Conservation (phyloP, 495 filamentous ascomycete species). For the Achaetomiella virescens region DNA sequence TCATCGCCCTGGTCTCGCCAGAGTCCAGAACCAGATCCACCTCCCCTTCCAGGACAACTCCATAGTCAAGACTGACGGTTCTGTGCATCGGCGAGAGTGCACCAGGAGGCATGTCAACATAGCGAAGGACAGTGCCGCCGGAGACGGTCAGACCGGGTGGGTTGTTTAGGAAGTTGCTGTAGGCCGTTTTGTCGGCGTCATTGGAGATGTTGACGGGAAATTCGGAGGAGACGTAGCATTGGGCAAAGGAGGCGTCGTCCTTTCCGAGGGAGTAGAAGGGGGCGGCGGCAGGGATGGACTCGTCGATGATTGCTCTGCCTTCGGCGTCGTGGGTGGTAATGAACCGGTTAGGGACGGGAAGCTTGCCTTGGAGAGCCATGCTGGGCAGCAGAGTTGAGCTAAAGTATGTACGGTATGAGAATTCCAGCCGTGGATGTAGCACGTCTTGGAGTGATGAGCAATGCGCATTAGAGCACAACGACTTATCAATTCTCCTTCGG, state of each 20-base stretch:
- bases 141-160: constrained; percentile 28
- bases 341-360: constrained; percentile 36
- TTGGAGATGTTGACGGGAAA: constrained; percentile 27
- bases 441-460: no score
- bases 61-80: constrained; percentile 61
- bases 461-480: no score
- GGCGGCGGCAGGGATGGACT: constrained; percentile 34
- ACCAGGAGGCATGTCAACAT: constrained; percentile 47
- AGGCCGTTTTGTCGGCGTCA: constrained; percentile 33
- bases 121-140: constrained; percentile 42
- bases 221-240: constrained; percentile 33
- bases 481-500: no score
- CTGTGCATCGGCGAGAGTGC: constrained; percentile 49
- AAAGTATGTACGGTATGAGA: no score
- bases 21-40: constrained; percentile 49
- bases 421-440: no score
- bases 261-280: constrained; percentile 29
- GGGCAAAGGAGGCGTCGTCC: constrained; percentile 33
- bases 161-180: constrained; percentile 33
- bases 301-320: constrained; percentile 38
- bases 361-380: constrained; percentile 8
- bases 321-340: constrained; percentile 38
- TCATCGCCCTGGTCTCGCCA: constrained; percentile 46
- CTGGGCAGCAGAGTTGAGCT: neutral
- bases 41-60: constrained; percentile 58